Conservation (phyloP, 345 rosid genomes). For the Trapa incisa region DNA sequence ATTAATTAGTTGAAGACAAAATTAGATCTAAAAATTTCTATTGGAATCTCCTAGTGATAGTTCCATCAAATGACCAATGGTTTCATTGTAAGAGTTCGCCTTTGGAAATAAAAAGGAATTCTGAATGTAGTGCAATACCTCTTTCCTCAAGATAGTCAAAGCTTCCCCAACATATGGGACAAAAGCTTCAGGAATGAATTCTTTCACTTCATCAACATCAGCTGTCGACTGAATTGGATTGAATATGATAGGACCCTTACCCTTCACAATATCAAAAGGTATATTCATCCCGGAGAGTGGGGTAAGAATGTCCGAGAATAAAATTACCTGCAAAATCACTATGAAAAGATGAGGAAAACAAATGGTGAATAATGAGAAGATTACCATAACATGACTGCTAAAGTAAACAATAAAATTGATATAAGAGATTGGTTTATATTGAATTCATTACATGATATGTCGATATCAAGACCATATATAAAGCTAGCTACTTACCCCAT, state of each 20-base stretch:
- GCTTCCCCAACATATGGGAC: conserved; percentile 98
- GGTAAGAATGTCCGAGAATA: conserved; percentile 94
- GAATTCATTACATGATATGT: background rate
- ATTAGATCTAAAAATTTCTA: background rate
- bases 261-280: conserved; percentile 94
- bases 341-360: conserved; percentile 6
- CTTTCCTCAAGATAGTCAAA: conserved; percentile 64
- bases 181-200: conserved; percentile 69
- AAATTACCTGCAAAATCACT: conserved; percentile 49
- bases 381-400: background rate
- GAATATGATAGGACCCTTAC: conserved; percentile 87
- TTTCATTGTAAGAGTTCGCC: background rate
- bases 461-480: background rate
- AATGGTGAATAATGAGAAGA: conserved; percentile 1
- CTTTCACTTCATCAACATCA: conserved; percentile 73
- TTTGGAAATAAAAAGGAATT: background rate
- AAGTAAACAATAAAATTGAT: background rate
- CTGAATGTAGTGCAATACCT: conserved; percentile 29
- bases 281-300: conserved; percentile 98
- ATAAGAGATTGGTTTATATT: background rate
- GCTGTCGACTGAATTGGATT: conserved; percentile 55
- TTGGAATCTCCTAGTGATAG: background rate
- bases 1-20: background rate
- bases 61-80: background rate
- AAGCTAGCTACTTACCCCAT: conserved; percentile 48